Percentiles rank a stretch among this genome's conserved stretches.
These are phyloP conservation scores for Tulasnella sp. DNA, from an alignment of 768 basidiomycete species.

Conservation along the genomic window DNA sequence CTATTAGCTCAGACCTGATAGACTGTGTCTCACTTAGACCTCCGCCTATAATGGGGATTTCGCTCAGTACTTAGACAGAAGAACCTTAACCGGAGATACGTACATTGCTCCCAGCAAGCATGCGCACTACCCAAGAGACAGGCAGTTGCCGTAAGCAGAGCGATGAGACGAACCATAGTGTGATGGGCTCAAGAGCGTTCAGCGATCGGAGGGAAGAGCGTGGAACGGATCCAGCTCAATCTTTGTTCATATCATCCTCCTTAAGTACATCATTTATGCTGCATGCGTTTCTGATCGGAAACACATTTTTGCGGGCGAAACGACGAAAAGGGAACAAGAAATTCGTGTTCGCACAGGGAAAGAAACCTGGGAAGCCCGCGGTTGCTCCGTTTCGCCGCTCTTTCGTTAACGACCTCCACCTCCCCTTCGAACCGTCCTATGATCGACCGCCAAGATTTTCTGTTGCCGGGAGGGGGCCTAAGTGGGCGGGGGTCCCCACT, in stretches of 20 bases:
- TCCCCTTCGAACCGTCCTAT: background rate
- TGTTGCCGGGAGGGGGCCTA: background rate
- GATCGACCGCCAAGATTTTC: background rate
- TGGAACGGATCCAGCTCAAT: background rate
- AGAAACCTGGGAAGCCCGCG: background rate
- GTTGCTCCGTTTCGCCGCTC: background rate
- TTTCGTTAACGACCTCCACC: background rate
- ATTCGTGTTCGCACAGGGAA: background rate
- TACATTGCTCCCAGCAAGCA: constrained; percentile 21
- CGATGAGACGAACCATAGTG: background rate
- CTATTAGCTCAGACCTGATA: background rate
- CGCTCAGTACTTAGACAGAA: background rate
- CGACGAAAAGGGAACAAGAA: background rate
- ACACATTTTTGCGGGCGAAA: background rate
- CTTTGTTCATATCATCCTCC: background rate
- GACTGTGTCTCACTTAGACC: constrained; percentile 36
- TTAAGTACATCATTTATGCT: background rate
- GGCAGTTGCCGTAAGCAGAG: background rate
- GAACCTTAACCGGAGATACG: background rate
- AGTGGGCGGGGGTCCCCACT: background rate
- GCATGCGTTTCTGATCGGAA: background rate
- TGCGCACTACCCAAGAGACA: background rate
- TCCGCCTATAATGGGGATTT: constrained; percentile 26
- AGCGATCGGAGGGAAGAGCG: background rate
- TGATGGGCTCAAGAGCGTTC: background rate